These are phyloP conservation scores for Erysimum cheiranthoides DNA, from an alignment of 345 rosid species.

Conservation along the genomic window DNA sequence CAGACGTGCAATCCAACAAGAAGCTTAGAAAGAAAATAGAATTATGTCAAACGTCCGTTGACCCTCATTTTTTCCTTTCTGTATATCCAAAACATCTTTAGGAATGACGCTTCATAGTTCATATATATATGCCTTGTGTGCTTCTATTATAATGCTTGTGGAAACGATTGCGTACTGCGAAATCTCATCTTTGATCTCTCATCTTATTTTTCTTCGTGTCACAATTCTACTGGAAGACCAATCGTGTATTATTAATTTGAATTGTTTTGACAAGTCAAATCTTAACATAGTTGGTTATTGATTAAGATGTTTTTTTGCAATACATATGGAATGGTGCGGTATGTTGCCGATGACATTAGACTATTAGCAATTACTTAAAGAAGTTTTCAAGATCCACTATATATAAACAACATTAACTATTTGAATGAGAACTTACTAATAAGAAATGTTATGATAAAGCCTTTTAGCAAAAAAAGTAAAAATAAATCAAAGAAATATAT, in stretches of 20 bases:
- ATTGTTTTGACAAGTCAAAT: too few relatives aligned
- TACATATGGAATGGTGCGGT: too few relatives aligned
- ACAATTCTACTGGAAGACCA: neutral
- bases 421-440: too few relatives aligned
- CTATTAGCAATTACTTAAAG: too few relatives aligned
- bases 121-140: slow-evolving; percentile 18
- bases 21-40: slow-evolving; percentile 34
- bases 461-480: too few relatives aligned
- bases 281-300: too few relatives aligned
- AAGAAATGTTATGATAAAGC: too few relatives aligned
- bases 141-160: neutral
- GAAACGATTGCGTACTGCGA: neutral
- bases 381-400: too few relatives aligned
- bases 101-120: slow-evolving; percentile 8
- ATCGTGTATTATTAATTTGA: neutral
- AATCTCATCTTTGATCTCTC: neutral
- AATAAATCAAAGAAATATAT: too few relatives aligned
- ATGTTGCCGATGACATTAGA: too few relatives aligned
- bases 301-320: too few relatives aligned
- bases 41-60: neutral
- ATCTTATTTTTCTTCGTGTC: neutral
- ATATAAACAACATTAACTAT: too few relatives aligned
- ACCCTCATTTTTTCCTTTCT: neutral
- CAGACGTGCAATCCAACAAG: slow-evolving; percentile 55
- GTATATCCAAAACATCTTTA: slow-evolving; percentile 1